Percentiles rank a stretch among this genome's conserved stretches.
phyloP scores from a whole-genome alignment of 306 rosid genomes.

The Medicago ruthenica region DNA sequence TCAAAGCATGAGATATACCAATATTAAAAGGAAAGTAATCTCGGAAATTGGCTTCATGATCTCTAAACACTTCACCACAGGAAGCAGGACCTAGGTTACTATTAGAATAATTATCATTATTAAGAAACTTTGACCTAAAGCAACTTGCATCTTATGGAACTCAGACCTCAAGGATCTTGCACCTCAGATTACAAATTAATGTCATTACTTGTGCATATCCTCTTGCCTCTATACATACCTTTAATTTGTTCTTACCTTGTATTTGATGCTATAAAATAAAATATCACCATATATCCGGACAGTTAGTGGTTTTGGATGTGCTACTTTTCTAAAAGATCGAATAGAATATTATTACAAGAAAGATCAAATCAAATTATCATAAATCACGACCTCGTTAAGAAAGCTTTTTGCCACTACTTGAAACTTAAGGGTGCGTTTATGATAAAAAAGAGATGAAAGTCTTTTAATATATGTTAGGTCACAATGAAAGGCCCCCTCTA shows the following conservation, averaged over 20 bases:
- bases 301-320: conserved; percentile 14
- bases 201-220: neutral
- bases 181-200: no score
- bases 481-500: no score
- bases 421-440: neutral
- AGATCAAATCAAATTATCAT: conserved; percentile 23
- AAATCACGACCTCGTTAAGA: conserved; percentile 32
- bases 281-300: conserved; percentile 45
- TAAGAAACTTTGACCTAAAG: no score
- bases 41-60: no score
- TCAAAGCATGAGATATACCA: no score
- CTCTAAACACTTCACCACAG: no score
- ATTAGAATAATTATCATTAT: no score
- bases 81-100: no score
- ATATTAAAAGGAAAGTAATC: no score
- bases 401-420: conserved; percentile 8
- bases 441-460: conserved; percentile 6
- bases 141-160: no score
- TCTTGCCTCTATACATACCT: neutral
- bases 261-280: conserved; percentile 39
- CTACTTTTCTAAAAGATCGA: conserved; percentile 33
- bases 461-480: neutral
- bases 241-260: conserved; percentile 5
- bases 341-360: conserved; percentile 39
- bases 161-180: no score